Conservation (phyloP, 805 yeast genomes). For the Starmerella sp. region DNA sequence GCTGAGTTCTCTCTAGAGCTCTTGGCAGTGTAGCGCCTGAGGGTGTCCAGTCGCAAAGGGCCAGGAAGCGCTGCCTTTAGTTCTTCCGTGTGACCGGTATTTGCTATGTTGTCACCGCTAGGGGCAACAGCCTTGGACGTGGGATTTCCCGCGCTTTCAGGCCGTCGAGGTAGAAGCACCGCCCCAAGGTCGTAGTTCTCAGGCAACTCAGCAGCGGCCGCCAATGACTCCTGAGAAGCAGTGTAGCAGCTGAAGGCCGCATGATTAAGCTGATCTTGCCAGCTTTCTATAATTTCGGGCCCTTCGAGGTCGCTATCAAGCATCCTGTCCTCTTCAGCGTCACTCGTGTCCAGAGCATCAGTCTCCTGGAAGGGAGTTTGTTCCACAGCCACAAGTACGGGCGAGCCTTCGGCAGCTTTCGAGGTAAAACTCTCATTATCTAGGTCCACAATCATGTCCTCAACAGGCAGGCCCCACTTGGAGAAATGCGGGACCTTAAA, state of each 20-base stretch:
- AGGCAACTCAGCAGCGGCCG: background rate
- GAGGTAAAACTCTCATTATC: constrained; percentile 12
- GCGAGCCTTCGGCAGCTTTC: background rate
- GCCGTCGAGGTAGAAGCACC: background rate
- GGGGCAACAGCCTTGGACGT: background rate
- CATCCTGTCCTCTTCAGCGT: background rate
- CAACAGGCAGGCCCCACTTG: constrained; percentile 70
- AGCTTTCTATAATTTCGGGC: background rate
- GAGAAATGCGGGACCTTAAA: constrained; percentile 85
- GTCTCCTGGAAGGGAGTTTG: constrained; percentile 25
- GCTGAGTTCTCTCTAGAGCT: background rate
- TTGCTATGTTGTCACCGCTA: background rate
- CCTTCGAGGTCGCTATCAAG: background rate
- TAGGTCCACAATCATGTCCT: constrained; percentile 23
- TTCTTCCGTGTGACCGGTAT: background rate
- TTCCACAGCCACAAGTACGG: constrained; percentile 43
- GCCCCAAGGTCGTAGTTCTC: background rate
- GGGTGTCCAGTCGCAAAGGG: background rate
- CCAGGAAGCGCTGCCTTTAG: background rate
- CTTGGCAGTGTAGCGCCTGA: background rate
- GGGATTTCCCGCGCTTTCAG: background rate
- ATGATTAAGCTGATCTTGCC: background rate
- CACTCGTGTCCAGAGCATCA: constrained; percentile 9
- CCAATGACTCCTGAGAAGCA: background rate
- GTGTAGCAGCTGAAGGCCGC: background rate